Evolutionary conservation across 192 early-diverging fungal species (phyloP), one percentile per base, ranked within the genome.

Genomic region (Glomus cerebriforme): DNA sequence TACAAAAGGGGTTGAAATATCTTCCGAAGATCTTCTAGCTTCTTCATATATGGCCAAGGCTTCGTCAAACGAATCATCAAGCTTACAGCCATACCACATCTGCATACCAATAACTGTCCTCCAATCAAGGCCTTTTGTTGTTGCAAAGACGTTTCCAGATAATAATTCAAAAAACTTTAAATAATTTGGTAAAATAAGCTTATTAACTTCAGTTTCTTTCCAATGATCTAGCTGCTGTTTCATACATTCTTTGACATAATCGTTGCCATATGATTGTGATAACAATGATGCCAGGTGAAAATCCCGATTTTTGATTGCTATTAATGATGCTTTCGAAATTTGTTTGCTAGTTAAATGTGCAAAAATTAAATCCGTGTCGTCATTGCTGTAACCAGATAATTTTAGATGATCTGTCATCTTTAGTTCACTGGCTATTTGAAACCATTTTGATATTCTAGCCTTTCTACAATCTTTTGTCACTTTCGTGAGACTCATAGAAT

Each of bases 251-350:
- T 85, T 78, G 76, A 58, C 13, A 78, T 81, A 69, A 76, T 90
- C 91, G 27, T 85, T 89, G 17, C 87, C 94, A 73, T 85, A 89
- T 3, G 92, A 79, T 81, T 97, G 96, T 7, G 92, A 79, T 31
- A 98, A 68, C 35, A 96, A 82, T 8, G 92, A 95, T 0, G 96
- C 93, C 37, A 97, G 86, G 2, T 90, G 87, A 74, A 91, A 90
- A 81, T 96, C 88, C 39, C 13, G 77, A 43, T 86, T 85, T 59
- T 87, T 81, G 0, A 95, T 85, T 3, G 95, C 92, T 10, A 85
- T 86, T 59, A 86, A 64, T 31, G 91, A 87, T 0, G 96, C 95
- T 9, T 85, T 82, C 1, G 87, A 81, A 47, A 96, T 54, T 80
- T 80, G 15, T 82, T 63, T 3, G 70, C 26, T 15, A 74, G 71